phyloP scores from a whole-genome alignment of 768 basidiomycete genomes.

The Mycena venus region DNA sequence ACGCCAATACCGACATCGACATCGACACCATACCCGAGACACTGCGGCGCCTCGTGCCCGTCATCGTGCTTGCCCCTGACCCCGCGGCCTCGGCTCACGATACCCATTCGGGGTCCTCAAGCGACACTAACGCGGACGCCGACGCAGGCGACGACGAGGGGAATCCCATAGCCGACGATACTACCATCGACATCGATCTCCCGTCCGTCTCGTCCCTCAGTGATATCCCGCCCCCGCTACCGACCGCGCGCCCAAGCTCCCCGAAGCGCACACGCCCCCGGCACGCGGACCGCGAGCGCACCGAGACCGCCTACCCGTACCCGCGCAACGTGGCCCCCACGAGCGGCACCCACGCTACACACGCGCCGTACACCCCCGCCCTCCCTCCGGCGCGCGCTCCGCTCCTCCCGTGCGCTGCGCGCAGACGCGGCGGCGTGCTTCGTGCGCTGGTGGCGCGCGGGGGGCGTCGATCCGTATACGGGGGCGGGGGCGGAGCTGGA shows the following conservation, averaged over 20 bases:
- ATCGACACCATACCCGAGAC: neutral
- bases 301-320: neutral
- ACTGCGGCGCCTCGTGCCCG: slow-evolving; percentile 12
- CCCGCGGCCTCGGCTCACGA: no score
- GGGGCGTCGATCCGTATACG: neutral
- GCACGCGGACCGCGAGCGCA: neutral
- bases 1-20: neutral
- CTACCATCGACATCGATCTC: neutral
- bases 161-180: neutral
- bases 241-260: neutral
- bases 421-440: neutral
- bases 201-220: neutral
- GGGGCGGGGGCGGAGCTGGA: no score
- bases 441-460: slow-evolving; percentile 13
- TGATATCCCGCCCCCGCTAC: neutral
- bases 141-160: neutral
- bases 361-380: neutral
- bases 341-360: neutral
- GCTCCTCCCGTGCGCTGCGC: neutral
- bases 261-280: neutral
- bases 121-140: neutral
- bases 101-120: neutral
- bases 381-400: neutral
- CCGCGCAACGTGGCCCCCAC: neutral
- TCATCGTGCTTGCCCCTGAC: neutral